These are phyloP conservation scores for Calonectria pteridis DNA, from an alignment of 2,329 filamentous ascomycete species.

Conservation along the genomic window DNA sequence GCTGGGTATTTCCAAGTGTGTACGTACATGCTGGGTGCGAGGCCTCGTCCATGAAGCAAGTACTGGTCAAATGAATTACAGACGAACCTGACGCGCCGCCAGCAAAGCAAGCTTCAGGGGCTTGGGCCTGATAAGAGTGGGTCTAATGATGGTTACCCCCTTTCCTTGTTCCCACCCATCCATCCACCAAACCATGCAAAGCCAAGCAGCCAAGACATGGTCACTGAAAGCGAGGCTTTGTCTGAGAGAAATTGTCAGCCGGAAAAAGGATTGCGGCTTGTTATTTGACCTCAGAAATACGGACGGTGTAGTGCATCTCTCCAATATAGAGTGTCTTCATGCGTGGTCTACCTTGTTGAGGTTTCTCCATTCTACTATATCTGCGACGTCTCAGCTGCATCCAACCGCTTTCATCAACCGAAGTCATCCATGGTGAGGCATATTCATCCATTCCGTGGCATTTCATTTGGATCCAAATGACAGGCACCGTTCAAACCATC, in stretches of 20 bases:
- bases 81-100: constrained; percentile 34
- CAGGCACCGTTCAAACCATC: not conserved
- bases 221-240: constrained; percentile 5
- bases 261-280: not conserved
- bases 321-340: not conserved
- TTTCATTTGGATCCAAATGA: not conserved
- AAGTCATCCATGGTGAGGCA: not conserved
- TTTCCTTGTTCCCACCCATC: constrained; percentile 29
- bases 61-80: constrained; percentile 24
- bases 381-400: constrained; percentile 24
- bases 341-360: not conserved
- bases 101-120: constrained; percentile 8
- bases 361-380: constrained; percentile 9
- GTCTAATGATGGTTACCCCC: constrained; percentile 34
- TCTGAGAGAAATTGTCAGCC: constrained; percentile 16
- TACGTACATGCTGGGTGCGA: not conserved
- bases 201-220: constrained; percentile 13
- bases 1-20: not conserved
- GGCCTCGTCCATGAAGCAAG: not conserved
- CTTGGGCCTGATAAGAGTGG: constrained; percentile 17
- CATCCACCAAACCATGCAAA: constrained; percentile 9
- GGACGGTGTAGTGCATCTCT: not conserved
- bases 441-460: not conserved
- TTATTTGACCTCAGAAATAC: not conserved
- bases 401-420: not conserved